Evolutionary conservation across 73 alveolate species (phyloP).

Genomic region (Blepharisma stoltei): DNA sequence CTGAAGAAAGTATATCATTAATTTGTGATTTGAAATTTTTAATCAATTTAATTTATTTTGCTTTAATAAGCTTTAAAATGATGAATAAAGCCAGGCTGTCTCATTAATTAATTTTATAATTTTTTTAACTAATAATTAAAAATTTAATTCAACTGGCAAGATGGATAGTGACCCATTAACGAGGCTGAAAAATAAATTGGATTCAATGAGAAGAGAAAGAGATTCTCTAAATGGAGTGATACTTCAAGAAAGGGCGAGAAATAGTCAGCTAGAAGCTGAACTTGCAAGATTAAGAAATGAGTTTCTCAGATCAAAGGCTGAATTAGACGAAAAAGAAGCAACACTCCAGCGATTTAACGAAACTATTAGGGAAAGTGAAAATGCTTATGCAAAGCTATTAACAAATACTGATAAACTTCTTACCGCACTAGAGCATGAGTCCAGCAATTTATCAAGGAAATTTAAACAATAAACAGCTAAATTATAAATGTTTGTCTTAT

Average conservation of each 20-base stretch:
- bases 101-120: too few relatives aligned
- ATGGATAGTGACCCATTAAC: slow-evolving; percentile 30
- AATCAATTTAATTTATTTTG: too few relatives aligned
- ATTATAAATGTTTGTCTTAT: too few relatives aligned
- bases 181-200: slow-evolving; percentile 12
- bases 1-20: too few relatives aligned
- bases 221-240: background rate
- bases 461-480: background rate
- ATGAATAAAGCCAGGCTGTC: too few relatives aligned
- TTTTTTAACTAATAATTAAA: too few relatives aligned
- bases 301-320: background rate
- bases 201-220: slow-evolving; percentile 14
- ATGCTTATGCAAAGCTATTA: slow-evolving; percentile 11
- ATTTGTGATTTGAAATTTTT: too few relatives aligned
- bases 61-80: too few relatives aligned
- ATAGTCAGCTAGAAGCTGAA: slow-evolving; percentile 25
- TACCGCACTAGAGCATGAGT: slow-evolving; percentile 12
- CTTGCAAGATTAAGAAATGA: slow-evolving; percentile 10
- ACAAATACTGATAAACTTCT: slow-evolving; percentile 23
- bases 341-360: slow-evolving; percentile 6
- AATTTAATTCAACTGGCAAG: too few relatives aligned
- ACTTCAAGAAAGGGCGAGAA: slow-evolving; percentile 8
- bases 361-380: slow-evolving; percentile 29
- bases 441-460: background rate
- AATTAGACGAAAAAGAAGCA: slow-evolving; percentile 24